Base-by-base conservation (phyloP, 139 green algal genomes). In the Diplosphaera chodatii region DNA sequence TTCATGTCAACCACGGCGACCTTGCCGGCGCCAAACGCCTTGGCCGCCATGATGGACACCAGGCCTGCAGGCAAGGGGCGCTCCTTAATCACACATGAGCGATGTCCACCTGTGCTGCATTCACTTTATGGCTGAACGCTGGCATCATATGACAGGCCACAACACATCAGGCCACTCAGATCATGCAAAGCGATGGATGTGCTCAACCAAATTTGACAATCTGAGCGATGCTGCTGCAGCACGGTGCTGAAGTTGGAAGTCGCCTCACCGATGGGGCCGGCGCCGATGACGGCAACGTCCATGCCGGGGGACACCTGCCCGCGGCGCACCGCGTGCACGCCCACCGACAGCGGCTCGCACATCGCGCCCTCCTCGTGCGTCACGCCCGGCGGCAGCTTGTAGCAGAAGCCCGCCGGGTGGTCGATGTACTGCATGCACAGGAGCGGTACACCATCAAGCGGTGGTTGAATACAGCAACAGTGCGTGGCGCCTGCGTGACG, bases 381-480 rank as follows among this genome's bases (percentile, higher is more conserved):
- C 65, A 90, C 20, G 55, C 41, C 16, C 1, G 73, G 33, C 4
- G 85, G 85, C 73, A 90, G 66, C 62, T 59, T 66, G 77, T 83
- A 89, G 82, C 85, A 90, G 34, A 85, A 85, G 62, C 85, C 77
- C 32, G 78, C 77, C 0, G 79, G 79, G 65, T 89, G 84, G 74
- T 82, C 78, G 27, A 84, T 64, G 72, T 40, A 79, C 34, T 72
- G 69, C 69, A 48, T 72, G 69, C 69, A 48, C 27, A 1, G 30
- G 34, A 37, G 55, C n/a, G n/a, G n/a, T n/a, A n/a, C n/a, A n/a
- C n/a, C n/a, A n/a, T n/a, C n/a, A n/a, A n/a, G n/a, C n/a, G n/a
- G n/a, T n/a, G n/a, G n/a, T n/a, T n/a, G n/a, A n/a, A n/a, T n/a
- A n/a, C n/a, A n/a, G n/a, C n/a, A n/a, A n/a, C n/a, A n/a, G n/a